Evolutionary conservation across 352 stramenopile genomes (phyloP), one percentile per base, ranked within the genome.

Genomic region (Elongisporangium senticosum): DNA sequence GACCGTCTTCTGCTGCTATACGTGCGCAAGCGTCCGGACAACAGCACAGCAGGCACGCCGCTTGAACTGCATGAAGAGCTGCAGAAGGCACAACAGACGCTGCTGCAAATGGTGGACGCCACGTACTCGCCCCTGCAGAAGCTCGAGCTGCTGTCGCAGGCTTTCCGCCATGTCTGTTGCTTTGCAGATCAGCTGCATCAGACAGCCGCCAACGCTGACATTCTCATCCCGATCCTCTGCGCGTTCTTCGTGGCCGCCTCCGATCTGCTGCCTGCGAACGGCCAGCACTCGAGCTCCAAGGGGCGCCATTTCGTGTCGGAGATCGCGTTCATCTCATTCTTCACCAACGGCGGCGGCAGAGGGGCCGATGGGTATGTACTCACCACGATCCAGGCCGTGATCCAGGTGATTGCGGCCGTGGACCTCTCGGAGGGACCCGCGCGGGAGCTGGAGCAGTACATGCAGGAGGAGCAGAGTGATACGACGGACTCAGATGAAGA

Each of bases 301-400:
- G 54, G 51, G 3, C 63, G 56, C n/a, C 59, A 75, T 21, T 89
- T 90, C n/a, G 79, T 89, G 23, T 77, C 79, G 0, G 72, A 90
- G 51, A 77, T 90, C 40, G 82, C 78, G n/a, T 88, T 84, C 53
- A 82, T 87, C 56, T 84, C 79, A 15, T 90, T 86, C 49, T 86
- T 92, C 53, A 92, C 80, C 23, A 76, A 86, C 28, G 82, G 79
- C 26, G 82, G 82, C 22, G 82, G 82, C 23, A 84, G 88, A 63
- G 82, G 82, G 26, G 80, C 89, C 20, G 82, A 92, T 65, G 79
- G 79, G 1, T 92, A 92, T 53, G 82, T 88, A 43, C 51, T 92
- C 47, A 92, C 79, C 13, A 90, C 77, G 21, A 87, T 92, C 55
- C 76, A 92, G 55, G 82, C 77, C 14, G 75, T 76, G 17, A 69